phyloP scores from a whole-genome alignment of 2,329 filamentous ascomycete genomes.

The Diaporthe ampelina region DNA sequence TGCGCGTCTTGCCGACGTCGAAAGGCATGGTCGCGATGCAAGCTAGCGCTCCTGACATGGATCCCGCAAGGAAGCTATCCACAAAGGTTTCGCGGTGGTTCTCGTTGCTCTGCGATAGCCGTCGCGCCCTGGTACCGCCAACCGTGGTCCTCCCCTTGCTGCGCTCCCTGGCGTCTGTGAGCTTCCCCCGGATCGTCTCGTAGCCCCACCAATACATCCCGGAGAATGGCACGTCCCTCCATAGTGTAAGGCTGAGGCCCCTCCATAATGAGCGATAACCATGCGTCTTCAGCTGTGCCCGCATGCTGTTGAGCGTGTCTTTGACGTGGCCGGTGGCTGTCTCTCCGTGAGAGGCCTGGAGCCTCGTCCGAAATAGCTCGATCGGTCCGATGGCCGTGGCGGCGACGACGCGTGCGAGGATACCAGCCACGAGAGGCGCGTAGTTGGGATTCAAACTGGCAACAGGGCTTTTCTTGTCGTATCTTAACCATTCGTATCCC shows the following conservation, averaged over 20 bases:
- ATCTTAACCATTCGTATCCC: conserved; percentile 95
- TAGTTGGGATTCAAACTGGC: conserved; percentile 76
- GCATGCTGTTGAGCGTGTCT: conserved; percentile 81
- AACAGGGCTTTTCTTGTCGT: conserved; percentile 80
- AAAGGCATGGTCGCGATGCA: conserved; percentile 94
- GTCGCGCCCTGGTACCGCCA: conserved; percentile 58
- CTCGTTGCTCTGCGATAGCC: conserved; percentile 73
- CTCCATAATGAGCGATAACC: conserved; percentile 91
- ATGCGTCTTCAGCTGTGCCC: conserved; percentile 81
- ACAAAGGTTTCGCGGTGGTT: conserved; percentile 83
- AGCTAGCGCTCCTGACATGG: conserved; percentile 84
- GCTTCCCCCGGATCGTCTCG: conserved; percentile 80
- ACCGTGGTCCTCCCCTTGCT: conserved; percentile 58
- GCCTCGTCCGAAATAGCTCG: conserved; percentile 92
- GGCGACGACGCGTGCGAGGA: conserved; percentile 82
- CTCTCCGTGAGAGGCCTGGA: conserved; percentile 80
- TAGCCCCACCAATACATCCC: conserved; percentile 99
- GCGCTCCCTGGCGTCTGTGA: conserved; percentile 78
- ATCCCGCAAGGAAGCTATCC: conserved; percentile 91
- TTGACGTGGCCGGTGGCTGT: conserved; percentile 78
- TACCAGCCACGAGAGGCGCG: conserved; percentile 84
- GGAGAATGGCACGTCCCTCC: conserved; percentile 97
- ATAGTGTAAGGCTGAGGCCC: conserved; percentile 89
- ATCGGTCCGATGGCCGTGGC: conserved; percentile 89
- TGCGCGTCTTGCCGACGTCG: conserved; percentile 96